Conservation (phyloP, 257 asterid species). For the Rehmannia glutinosa region DNA sequence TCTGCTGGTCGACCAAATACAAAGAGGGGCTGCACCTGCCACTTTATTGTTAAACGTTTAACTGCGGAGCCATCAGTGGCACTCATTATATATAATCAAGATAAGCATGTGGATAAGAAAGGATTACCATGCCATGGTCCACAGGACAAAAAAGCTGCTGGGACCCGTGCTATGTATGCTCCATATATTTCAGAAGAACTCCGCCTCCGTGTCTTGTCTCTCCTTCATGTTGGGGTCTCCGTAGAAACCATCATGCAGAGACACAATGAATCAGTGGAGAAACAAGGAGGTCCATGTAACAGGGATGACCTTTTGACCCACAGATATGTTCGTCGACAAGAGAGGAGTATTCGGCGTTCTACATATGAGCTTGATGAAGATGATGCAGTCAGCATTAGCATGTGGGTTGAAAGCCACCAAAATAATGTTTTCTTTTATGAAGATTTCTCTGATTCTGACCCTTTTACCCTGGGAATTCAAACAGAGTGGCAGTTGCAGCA, state of each 20-base stretch:
- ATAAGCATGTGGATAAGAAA: slow-evolving; percentile 77
- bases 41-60: slow-evolving; percentile 87
- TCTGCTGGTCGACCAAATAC: slow-evolving; percentile 93
- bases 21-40: slow-evolving; percentile 96
- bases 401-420: slow-evolving; percentile 82
- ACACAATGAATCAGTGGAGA: slow-evolving; percentile 87
- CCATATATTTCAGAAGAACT: slow-evolving; percentile 97
- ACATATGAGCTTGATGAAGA: slow-evolving; percentile 72
- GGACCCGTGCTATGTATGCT: slow-evolving; percentile 98
- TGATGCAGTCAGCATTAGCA: slow-evolving; percentile 68
- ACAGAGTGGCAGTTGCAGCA: slow-evolving; percentile 99
- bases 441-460: slow-evolving; percentile 76
- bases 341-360: slow-evolving; percentile 78
- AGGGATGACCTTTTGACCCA: slow-evolving; percentile 96
- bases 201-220: slow-evolving; percentile 80
- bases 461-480: slow-evolving; percentile 86
- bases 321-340: slow-evolving; percentile 92
- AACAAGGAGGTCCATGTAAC: slow-evolving; percentile 88
- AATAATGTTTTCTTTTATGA: slow-evolving; percentile 72
- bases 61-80: slow-evolving; percentile 90
- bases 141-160: slow-evolving; percentile 77
- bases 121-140: slow-evolving; percentile 97
- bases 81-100: slow-evolving; percentile 78
- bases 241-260: slow-evolving; percentile 98
- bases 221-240: slow-evolving; percentile 90